phyloP scores from a whole-genome alignment of 345 rosid genomes.

The Boechera stricta region DNA sequence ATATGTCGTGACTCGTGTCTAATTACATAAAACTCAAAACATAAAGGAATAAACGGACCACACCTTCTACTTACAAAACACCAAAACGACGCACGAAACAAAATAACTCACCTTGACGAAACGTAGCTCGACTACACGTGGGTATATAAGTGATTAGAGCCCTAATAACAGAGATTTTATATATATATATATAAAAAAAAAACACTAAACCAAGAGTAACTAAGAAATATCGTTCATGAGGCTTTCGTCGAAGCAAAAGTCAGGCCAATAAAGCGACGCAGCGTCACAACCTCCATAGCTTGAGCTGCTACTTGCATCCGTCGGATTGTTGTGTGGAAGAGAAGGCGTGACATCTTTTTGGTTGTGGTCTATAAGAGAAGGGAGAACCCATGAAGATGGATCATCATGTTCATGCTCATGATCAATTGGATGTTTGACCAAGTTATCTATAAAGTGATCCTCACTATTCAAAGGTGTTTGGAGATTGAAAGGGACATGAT shows the following conservation, averaged over 20 bases:
- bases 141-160: slow-evolving; percentile 25
- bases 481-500: slow-evolving; percentile 47
- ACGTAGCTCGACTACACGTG: background rate
- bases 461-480: slow-evolving; percentile 47
- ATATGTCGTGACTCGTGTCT: slow-evolving; percentile 15
- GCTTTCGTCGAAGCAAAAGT: slow-evolving; percentile 47
- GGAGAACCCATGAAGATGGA: slow-evolving; percentile 45
- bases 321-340: slow-evolving; percentile 32
- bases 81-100: slow-evolving; percentile 28
- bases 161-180: slow-evolving; percentile 1
- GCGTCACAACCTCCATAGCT: slow-evolving; percentile 42
- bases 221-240: slow-evolving; percentile 43
- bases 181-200: background rate
- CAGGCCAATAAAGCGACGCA: slow-evolving; percentile 44
- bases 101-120: slow-evolving; percentile 12
- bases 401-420: slow-evolving; percentile 26
- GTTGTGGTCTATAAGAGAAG: slow-evolving; percentile 43
- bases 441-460: slow-evolving; percentile 31
- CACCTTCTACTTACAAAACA: slow-evolving; percentile 18
- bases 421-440: slow-evolving; percentile 40
- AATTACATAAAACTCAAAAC: slow-evolving; percentile 33
- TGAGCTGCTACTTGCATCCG: slow-evolving; percentile 44
- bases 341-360: slow-evolving; percentile 18
- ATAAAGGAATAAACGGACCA: slow-evolving; percentile 6
- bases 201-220: slow-evolving; percentile 7